A percentile compares a stretch with the other conserved stretches of the same genome.
These are phyloP conservation scores for Aspergillus coremiiformis DNA, from an alignment of 495 filamentous ascomycete species.

Conservation along the genomic window DNA sequence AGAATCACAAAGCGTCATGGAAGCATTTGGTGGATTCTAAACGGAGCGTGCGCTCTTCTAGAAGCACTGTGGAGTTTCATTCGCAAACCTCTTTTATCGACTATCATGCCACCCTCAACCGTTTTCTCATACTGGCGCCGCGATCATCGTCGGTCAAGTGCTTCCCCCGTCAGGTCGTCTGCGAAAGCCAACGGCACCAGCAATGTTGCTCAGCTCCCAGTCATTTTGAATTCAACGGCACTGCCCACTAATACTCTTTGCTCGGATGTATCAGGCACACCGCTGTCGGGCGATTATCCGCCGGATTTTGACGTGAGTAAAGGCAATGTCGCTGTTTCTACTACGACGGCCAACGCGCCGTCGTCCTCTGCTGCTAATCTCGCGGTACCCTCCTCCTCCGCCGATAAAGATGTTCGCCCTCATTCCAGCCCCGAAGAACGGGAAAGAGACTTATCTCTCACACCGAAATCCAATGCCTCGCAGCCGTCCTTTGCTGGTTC, in stretches of 20 bases:
- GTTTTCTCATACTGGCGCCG: conserved; percentile 46
- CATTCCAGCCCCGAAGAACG: conserved; percentile 32
- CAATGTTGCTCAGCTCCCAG: conserved; percentile 30
- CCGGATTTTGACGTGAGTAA: conserved; percentile 23
- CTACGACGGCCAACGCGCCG: conserved; percentile 15
- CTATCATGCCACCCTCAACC: conserved; percentile 38
- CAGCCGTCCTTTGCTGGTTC: conserved; percentile 19
- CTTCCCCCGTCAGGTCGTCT: conserved; percentile 27
- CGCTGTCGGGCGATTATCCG: conserved; percentile 16
- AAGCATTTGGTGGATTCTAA: not conserved
- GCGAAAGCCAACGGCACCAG: conserved; percentile 20
- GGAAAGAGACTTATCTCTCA: conserved; percentile 18
- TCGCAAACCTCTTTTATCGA: not conserved
- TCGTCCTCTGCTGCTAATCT: conserved; percentile 29
- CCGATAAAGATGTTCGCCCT: conserved; percentile 25
- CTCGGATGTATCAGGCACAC: conserved; percentile 11
- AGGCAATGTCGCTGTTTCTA: conserved; percentile 15
- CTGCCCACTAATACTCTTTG: conserved; percentile 20
- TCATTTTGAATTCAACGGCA: conserved; percentile 25
- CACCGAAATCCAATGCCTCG: conserved; percentile 24
- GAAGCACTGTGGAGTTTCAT: not conserved
- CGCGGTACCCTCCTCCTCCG: conserved; percentile 21
- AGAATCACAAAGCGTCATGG: not conserved
- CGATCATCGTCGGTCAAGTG: conserved; percentile 38
- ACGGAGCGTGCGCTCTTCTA: not conserved